Evolutionary conservation across 2,329 filamentous ascomycete species (phyloP), one percentile per base, ranked within the genome.

Genomic region (Alternaria burnsii): DNA sequence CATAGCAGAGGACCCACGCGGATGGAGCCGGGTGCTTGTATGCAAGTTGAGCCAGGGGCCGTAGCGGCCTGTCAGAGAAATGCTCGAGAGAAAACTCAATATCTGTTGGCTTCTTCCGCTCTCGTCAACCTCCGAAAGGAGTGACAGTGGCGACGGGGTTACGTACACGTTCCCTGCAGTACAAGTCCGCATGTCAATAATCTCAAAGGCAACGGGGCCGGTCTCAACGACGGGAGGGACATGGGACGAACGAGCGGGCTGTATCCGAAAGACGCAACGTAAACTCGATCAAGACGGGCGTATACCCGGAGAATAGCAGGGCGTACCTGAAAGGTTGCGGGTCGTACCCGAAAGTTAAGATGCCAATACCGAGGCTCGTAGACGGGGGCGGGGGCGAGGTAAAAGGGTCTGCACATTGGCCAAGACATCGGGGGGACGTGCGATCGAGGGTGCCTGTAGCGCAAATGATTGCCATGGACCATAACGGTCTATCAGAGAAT

Each of bases 31-130:
- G 60, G 56, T 64, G 59, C 63, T 71, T 64, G 62, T 62, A 65
- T 68, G 66, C 63, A 63, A 47, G 47, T 36, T 69, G 52, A 60
- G 68, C 71, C 71, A 74, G 28, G 72, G 71, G 61, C 69, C 71
- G 40, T 67, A 62, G 47, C 61, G 68, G 67, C 59, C 71, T 75
- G 40, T 71, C 68, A 68, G 66, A 71, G 65, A 52, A 43, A 34
- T 42, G 47, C 24, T 7, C 52, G 28, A 42, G 24, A 32, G 12
- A 26, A 34, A 34, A 43, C 65, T 70, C 67, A 41, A 73, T 69
- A 63, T 68, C 73, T 66, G 62, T 65, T 69, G 71, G 69, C 69
- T 60, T 74, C 71, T 71, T 72, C 71, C 71, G 66, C 71, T 55
- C 65, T 50, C 58, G 60, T 57, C 59, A 41, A 47, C 11, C 42